Evolutionary conservation across 148 eudicot species (phyloP), one percentile per base, ranked within the genome.

Genomic region (Cornus florida): DNA sequence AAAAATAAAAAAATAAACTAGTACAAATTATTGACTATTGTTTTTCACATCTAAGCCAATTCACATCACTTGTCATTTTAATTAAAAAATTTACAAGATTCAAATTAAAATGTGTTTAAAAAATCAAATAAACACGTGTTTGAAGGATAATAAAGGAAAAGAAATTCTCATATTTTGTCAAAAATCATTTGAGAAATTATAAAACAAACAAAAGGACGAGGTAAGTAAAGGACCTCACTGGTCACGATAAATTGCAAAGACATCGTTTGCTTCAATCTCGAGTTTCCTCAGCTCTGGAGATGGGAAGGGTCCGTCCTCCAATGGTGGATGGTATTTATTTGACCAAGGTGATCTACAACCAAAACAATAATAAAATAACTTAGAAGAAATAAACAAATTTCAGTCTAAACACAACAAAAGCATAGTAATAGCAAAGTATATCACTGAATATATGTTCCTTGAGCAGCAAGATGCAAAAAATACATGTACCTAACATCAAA

Each of bases 171-270:
- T 59, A 14, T 10, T 60, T 59, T 39, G 53, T 46, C 65, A 59
- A 39, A 57, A 62, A 62, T 62, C 23, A 69, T 64, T 43, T 67
- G 28, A 75, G 23, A 43, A 73, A 67, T 43, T 17, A 59, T 41
- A 32, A 28, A 35, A 76, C 60, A 62, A 77, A 77, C 46, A 35
- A 72, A 71, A 85, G 43, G 78, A 89, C 82, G 87, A 90, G 90
- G 88, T 83, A 92, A 93, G 97, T 92, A 89, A 89, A 91, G 98
- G 89, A 93, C 98, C 94, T 96, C 97, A 96, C 99, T 96, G 99
- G 94, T 96, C 99, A 96, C 99, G 90, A 90, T 96, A 96, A 72
- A 93, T 81, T 56, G 99, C 83, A 81, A 96, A 96, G 73, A 96
- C 90, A 39, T 96, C 99, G 87, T 96, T 96, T 83, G 99, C 99